These are phyloP conservation scores for Xylaria polymorpha DNA, from an alignment of 2,329 filamentous ascomycete species.

Conservation along the genomic window DNA sequence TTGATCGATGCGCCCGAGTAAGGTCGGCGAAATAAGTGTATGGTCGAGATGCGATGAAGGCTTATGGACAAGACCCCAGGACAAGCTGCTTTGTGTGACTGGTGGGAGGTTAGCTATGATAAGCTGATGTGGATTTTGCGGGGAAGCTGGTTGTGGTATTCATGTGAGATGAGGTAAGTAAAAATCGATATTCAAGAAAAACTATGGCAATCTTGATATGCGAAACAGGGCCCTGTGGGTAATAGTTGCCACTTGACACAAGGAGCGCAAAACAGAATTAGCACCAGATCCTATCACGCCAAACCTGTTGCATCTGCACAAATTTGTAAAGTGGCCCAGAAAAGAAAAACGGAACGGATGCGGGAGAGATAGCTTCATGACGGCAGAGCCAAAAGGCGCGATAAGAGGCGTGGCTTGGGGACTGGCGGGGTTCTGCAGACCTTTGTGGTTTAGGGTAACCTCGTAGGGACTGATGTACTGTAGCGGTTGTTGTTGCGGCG, in stretches of 20 bases:
- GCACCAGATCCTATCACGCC: conserved; percentile 44
- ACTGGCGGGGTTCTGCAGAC: conserved; percentile 36
- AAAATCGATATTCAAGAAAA: conserved; percentile 16
- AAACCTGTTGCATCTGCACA: conserved; percentile 46
- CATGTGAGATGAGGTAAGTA: conserved; percentile 42
- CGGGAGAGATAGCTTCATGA: conserved; percentile 12
- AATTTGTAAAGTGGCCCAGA: conserved; percentile 45
- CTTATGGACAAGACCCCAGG: conserved; percentile 38
- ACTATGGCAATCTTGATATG: conserved; percentile 17
- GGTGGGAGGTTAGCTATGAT: conserved; percentile 50
- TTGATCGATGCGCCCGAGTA: conserved; percentile 28
- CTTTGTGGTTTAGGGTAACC: conserved; percentile 28
- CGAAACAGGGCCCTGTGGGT: conserved; percentile 5
- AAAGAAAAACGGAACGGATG: conserved; percentile 45
- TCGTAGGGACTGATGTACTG: conserved; percentile 22
- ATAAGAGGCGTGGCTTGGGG: conserved; percentile 22
- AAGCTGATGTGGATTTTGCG: conserved; percentile 45
- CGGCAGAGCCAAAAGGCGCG: conserved; percentile 12
- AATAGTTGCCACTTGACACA: conserved; percentile 20
- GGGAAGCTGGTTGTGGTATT: conserved; percentile 44
- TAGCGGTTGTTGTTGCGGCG: conserved; percentile 19
- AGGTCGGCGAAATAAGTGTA: conserved; percentile 29
- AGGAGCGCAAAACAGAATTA: conserved; percentile 23
- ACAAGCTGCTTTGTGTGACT: conserved; percentile 39
- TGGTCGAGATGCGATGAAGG: conserved; percentile 40